Percentiles rank a stretch among this genome's conserved stretches.
Evolutionary conservation across 1,139 yeast genomes (phyloP).

Genomic region (Debaryomyces coudertii): DNA sequence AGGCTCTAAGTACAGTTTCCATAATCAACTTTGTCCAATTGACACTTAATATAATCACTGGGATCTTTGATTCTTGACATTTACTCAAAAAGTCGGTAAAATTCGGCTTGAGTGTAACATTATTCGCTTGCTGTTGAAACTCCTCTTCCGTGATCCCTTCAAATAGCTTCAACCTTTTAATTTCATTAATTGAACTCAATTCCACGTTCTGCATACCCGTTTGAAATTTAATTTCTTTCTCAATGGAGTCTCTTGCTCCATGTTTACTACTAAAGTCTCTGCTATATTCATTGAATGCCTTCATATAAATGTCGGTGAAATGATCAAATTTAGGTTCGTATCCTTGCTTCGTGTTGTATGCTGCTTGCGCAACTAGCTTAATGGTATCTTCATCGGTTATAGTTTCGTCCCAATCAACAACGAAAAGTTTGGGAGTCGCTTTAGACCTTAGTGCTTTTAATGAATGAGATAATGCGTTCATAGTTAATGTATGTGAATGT

Average conservation of each 20-base stretch:
- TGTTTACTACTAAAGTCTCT: slow-evolving; percentile 20
- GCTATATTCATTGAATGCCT: slow-evolving; percentile 33
- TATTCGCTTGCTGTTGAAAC: slow-evolving; percentile 36
- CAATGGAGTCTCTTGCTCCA: slow-evolving; percentile 24
- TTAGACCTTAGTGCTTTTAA: not conserved
- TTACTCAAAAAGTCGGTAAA: slow-evolving; percentile 40
- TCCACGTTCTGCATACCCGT: slow-evolving; percentile 51
- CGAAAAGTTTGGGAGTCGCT: slow-evolving; percentile 22
- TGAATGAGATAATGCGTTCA: not conserved
- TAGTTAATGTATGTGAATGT: not conserved
- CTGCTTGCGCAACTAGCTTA: slow-evolving; percentile 51
- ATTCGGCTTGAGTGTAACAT: slow-evolving; percentile 47
- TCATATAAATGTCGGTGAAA: slow-evolving; percentile 49
- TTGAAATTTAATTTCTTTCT: slow-evolving; percentile 49
- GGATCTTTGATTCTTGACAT: slow-evolving; percentile 28
- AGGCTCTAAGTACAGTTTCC: slow-evolving; percentile 33
- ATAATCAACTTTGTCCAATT: slow-evolving; percentile 67
- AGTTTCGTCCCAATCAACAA: slow-evolving; percentile 76
- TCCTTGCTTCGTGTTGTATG: slow-evolving; percentile 43
- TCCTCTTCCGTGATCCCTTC: slow-evolving; percentile 39
- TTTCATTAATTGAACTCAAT: slow-evolving; percentile 50
- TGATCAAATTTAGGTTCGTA: slow-evolving; percentile 45
- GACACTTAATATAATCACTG: slow-evolving; percentile 57
- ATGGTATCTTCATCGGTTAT: slow-evolving; percentile 63
- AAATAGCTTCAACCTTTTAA: slow-evolving; percentile 46